Evolutionary conservation across 1,284 basidiomycete genomes (phyloP).

Genomic region (Pholiota adiposa): DNA sequence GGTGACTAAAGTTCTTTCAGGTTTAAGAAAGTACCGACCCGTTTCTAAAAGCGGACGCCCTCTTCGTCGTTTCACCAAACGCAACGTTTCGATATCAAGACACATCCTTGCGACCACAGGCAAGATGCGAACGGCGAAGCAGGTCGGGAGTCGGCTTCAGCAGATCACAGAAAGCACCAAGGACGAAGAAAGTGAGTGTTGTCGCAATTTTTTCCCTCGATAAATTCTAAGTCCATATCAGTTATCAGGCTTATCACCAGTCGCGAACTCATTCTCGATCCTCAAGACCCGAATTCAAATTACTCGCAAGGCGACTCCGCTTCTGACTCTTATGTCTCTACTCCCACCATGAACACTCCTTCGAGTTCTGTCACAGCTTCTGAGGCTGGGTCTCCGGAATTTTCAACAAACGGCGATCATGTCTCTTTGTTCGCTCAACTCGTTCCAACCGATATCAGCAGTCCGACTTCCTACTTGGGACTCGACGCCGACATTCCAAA

Average conservation of each 20-base stretch:
- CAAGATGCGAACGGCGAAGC: conserved; percentile 24
- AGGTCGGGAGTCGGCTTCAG: conserved; percentile 30
- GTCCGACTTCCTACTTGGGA: conserved; percentile 15
- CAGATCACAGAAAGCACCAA: conserved; percentile 26
- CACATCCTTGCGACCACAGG: conserved; percentile 25
- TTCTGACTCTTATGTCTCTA: background rate
- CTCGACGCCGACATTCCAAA: conserved; percentile 23
- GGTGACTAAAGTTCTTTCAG: conserved; percentile 26
- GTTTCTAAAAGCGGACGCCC: conserved; percentile 36
- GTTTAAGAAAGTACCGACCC: conserved; percentile 53
- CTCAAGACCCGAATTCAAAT: background rate
- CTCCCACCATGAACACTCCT: conserved; percentile 5
- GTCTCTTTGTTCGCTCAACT: conserved; percentile 19
- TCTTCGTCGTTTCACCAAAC: conserved; percentile 26
- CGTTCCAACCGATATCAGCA: conserved; percentile 10
- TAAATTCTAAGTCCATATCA: background rate
- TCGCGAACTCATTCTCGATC: conserved; percentile 15
- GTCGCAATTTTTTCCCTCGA: background rate
- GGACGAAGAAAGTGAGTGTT: conserved; percentile 21
- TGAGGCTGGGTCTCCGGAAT: conserved; percentile 9
- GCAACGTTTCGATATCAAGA: conserved; percentile 25
- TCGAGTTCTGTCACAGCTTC: conserved; percentile 11
- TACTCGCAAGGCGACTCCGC: background rate
- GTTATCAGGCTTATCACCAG: conserved; percentile 23
- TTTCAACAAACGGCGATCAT: conserved; percentile 1